Conservation (phyloP, 2,329 filamentous ascomycete genomes). For the Aureobasidium sp. region DNA sequence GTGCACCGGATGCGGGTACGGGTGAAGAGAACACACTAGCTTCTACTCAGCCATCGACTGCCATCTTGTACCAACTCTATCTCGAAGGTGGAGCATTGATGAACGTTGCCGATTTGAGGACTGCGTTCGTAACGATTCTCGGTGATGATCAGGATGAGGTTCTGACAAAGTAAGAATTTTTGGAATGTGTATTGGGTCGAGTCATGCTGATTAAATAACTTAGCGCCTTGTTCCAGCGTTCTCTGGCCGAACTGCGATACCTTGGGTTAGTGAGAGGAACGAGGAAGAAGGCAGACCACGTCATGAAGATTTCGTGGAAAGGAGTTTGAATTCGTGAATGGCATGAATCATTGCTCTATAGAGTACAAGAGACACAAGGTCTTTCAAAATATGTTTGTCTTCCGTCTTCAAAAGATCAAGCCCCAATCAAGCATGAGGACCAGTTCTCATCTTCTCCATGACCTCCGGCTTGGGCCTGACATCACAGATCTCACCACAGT, state of each 20-base stretch:
- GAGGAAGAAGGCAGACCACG: slow-evolving; percentile 85
- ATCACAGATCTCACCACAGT: slow-evolving; percentile 70
- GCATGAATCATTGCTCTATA: background rate
- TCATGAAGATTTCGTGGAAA: slow-evolving; percentile 76
- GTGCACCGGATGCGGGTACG: slow-evolving; percentile 31
- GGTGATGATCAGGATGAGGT: slow-evolving; percentile 34
- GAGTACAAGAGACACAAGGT: background rate
- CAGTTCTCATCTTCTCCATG: slow-evolving; percentile 29
- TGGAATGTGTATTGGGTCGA: background rate
- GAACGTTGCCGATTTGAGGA: slow-evolving; percentile 74
- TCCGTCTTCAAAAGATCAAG: background rate
- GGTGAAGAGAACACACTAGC: slow-evolving; percentile 43
- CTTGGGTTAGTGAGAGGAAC: slow-evolving; percentile 84
- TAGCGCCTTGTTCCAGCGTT: slow-evolving; percentile 72
- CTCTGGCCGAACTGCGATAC: slow-evolving; percentile 73
- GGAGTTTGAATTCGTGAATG: slow-evolving; percentile 48
- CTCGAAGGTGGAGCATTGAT: slow-evolving; percentile 68
- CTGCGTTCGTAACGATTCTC: slow-evolving; percentile 62
- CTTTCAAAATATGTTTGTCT: background rate
- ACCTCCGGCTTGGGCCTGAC: slow-evolving; percentile 49
- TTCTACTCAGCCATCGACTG: slow-evolving; percentile 59
- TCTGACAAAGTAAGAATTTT: slow-evolving; percentile 36
- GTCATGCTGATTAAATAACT: background rate
- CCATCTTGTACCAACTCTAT: slow-evolving; percentile 72
- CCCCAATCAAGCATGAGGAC: background rate